Conservation (phyloP, 768 basidiomycete species). For the Sporobolomyces roseus region DNA sequence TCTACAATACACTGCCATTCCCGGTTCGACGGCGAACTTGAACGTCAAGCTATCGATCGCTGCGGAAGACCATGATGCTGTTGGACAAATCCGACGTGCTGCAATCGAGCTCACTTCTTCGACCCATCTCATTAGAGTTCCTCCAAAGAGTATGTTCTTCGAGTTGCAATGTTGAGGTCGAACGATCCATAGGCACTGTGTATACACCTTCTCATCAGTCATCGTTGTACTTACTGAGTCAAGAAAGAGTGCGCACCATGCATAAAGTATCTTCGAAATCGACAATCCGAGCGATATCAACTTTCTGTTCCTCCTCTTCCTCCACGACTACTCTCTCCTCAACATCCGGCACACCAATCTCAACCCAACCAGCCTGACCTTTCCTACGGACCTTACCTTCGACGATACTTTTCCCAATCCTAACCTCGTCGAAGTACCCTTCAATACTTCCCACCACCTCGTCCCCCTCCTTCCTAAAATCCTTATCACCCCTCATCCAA, state of each 20-base stretch:
- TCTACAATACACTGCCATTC: constrained; percentile 31
- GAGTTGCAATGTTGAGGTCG: constrained; percentile 37
- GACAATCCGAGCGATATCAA: constrained; percentile 11
- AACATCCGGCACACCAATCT: constrained; percentile 7
- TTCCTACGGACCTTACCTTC: neutral
- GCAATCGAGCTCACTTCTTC: constrained; percentile 36
- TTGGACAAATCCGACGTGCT: constrained; percentile 18
- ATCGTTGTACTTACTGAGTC: too few relatives aligned
- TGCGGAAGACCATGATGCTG: constrained; percentile 30
- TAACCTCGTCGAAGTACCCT: constrained; percentile 31
- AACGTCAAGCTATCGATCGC: constrained; percentile 38
- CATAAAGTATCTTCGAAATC: constrained; percentile 32
- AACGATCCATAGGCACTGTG: constrained; percentile 36
- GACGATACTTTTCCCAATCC: constrained; percentile 7
- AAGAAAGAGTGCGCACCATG: constrained; percentile 14
- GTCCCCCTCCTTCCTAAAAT: constrained; percentile 29
- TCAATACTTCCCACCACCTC: constrained; percentile 35
- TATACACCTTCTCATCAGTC: neutral
- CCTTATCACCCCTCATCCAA: constrained; percentile 25
- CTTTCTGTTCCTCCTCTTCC: neutral
- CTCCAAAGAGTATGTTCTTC: constrained; percentile 38
- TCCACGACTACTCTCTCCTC: constrained; percentile 10
- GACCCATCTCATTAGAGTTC: constrained; percentile 38
- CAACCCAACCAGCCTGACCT: constrained; percentile 25
- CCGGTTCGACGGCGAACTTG: constrained; percentile 29